Base-by-base conservation (phyloP, 2,329 filamentous ascomycete genomes). In the Beauveria bassiana region DNA sequence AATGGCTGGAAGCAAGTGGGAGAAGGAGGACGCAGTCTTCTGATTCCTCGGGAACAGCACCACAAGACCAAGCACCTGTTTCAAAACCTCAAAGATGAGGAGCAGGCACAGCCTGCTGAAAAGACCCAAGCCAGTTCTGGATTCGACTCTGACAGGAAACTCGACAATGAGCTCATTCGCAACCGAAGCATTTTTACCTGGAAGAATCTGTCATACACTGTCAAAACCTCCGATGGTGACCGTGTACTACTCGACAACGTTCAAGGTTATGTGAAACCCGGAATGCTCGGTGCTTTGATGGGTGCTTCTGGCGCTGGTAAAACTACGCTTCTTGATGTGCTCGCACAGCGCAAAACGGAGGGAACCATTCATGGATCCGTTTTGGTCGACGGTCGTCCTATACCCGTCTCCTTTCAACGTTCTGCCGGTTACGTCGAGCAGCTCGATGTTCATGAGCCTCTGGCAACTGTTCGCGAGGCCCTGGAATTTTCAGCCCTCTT, bases 361-460 rank as follows among this genome's bases (percentile, higher is more conserved):
- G 47, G 47, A 9, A 50, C 12, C 7, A 31, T 50, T 18, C 14
- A 31, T 6, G 47, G 47, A 9, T 18, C 14, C 7, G 22, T 50
- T 3, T n/a, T 28, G 7, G 47, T 31, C 4, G 26, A 50, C 6
- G 47, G 47, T 3, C 24, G 26, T n/a, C 9, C 18, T 14, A 14
- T 53, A 6, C 28, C 28, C n/a, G 18, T 40, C 2, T 53, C 28
- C 1, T 53, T 53, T 53, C 50, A 53, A 16, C 50, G 50, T 9
- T 38, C 28, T 6, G 28, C 50, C 5, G 50, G 50, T 3, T 53
- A 38, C n/a, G 22, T 31, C 16, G 80, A 82, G 65, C 78, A 81
- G 62, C 76, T 82, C 31, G 79, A 82, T 46, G 71, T 75, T 3
- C 69, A 81, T 5, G 63, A 80, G 22, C 77, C 80, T 65, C 79